Percentiles rank a stretch among this genome's conserved stretches.
Evolutionary conservation across 1,284 basidiomycete genomes (phyloP).

Genomic region (Cryptococcus depauperatus): DNA sequence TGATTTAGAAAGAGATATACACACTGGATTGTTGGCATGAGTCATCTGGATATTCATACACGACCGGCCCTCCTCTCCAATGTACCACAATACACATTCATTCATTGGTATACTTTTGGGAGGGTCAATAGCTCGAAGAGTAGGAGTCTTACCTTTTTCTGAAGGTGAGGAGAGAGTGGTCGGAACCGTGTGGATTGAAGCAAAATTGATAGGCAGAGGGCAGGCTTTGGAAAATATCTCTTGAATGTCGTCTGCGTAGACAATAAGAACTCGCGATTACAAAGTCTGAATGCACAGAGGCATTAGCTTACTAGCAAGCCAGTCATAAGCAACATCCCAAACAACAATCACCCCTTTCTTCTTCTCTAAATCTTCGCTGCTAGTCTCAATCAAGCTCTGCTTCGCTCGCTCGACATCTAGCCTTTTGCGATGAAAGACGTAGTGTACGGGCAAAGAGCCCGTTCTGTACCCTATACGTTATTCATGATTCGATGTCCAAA

Average conservation of each 20-base stretch:
- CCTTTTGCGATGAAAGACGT: slow-evolving; percentile 42
- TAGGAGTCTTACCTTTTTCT: slow-evolving; percentile 25
- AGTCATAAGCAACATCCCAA: slow-evolving; percentile 75
- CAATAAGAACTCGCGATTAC: too few species aligned
- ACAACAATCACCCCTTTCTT: slow-evolving; percentile 52
- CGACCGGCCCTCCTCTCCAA: slow-evolving; percentile 73
- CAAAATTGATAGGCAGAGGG: slow-evolving; percentile 26
- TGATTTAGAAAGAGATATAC: slow-evolving; percentile 13
- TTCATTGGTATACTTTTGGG: slow-evolving; percentile 33
- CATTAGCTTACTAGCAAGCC: slow-evolving; percentile 53
- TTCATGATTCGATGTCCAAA: background rate
- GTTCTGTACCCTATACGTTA: slow-evolving; percentile 24
- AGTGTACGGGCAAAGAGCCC: slow-evolving; percentile 43
- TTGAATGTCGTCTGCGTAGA: slow-evolving; percentile 21
- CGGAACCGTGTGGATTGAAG: slow-evolving; percentile 26
- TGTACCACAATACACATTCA: slow-evolving; percentile 58
- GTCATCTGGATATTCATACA: slow-evolving; percentile 83
- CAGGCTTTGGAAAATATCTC: slow-evolving; percentile 14
- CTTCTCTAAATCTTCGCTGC: slow-evolving; percentile 19
- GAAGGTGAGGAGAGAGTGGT: slow-evolving; percentile 9
- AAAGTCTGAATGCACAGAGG: background rate
- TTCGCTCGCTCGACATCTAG: slow-evolving; percentile 30
- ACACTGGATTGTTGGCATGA: slow-evolving; percentile 51
- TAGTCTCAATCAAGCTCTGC: slow-evolving; percentile 19
- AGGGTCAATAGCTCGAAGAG: slow-evolving; percentile 33